phyloP scores from a whole-genome alignment of 768 basidiomycete species.

The Rhodotorula toruloides region DNA sequence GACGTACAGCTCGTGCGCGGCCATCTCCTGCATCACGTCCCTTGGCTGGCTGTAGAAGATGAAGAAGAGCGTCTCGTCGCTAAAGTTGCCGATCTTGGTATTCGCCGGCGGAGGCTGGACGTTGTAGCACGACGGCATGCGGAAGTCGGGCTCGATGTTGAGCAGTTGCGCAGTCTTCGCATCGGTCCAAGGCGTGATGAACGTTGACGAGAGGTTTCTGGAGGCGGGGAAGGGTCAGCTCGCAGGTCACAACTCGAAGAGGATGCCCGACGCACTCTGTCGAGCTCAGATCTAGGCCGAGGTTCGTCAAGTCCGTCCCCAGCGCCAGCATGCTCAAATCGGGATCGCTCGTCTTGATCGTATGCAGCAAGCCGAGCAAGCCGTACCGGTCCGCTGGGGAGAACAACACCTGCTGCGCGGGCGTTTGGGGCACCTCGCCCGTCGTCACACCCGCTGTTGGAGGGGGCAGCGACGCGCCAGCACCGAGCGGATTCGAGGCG shows the following conservation, averaged over 20 bases:
- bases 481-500: neutral
- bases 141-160: conserved; percentile 84
- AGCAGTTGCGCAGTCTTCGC: conserved; percentile 65
- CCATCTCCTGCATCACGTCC: conserved; percentile 88
- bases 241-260: neutral
- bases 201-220: conserved; percentile 54
- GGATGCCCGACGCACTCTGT: conserved; percentile 60
- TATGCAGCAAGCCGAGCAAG: conserved; percentile 71
- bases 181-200: conserved; percentile 95
- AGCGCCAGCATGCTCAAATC: conserved; percentile 76
- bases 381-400: conserved; percentile 96
- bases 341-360: conserved; percentile 74
- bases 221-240: neutral
- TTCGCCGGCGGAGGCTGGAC: conserved; percentile 83
- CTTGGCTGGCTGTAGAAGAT: conserved; percentile 94
- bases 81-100: conserved; percentile 72
- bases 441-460: conserved; percentile 16
- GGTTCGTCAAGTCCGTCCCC: conserved; percentile 83
- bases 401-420: conserved; percentile 85
- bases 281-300: conserved; percentile 83
- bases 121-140: conserved; percentile 84
- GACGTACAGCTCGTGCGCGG: conserved; percentile 88
- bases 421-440: conserved; percentile 61
- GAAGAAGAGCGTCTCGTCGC: conserved; percentile 94
- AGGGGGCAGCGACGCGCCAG: neutral